Conservation (phyloP, 2,329 filamentous ascomycete species). For the Talaromyces sp. region DNA sequence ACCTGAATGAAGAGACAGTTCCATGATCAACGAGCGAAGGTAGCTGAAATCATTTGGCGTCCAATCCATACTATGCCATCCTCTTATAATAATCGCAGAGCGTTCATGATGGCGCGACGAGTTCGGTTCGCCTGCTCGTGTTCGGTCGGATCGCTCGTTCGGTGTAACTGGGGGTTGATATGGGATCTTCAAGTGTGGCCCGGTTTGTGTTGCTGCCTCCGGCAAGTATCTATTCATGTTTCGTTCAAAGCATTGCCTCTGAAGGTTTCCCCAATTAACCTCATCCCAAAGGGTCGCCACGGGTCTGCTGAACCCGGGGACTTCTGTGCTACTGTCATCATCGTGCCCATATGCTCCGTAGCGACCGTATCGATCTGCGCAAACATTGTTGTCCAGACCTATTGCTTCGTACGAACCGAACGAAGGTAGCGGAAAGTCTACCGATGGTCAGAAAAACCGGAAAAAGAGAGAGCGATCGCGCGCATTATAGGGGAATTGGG, state of each 20-base stretch:
- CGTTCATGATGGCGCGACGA: constrained; percentile 24
- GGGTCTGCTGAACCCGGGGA: constrained; percentile 16
- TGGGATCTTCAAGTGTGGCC: neutral
- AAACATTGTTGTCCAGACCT: constrained; percentile 57
- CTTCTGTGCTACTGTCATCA: constrained; percentile 15
- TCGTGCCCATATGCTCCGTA: constrained; percentile 51
- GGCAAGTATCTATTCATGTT: constrained; percentile 59
- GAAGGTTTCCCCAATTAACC: constrained; percentile 66
- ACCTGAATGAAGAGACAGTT: constrained; percentile 65
- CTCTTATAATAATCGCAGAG: constrained; percentile 74
- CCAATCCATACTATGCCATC: constrained; percentile 76
- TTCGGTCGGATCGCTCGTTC: constrained; percentile 9
- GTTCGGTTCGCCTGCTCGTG: constrained; percentile 31
- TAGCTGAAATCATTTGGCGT: constrained; percentile 74
- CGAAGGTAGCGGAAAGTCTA: constrained; percentile 52
- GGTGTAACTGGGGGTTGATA: neutral
- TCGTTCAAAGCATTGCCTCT: constrained; percentile 57
- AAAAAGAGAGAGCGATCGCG: neutral
- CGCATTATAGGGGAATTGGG: neutral
- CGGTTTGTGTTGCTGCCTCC: constrained; percentile 11
- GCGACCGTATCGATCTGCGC: constrained; percentile 61
- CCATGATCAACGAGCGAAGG: constrained; percentile 74
- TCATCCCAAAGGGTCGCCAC: constrained; percentile 47
- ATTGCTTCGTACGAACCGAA: constrained; percentile 60
- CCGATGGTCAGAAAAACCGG: neutral